Percentiles rank a stretch among this genome's conserved stretches.
Evolutionary conservation across 208 protist genomes (phyloP).

Genomic region (Crithidia bombi): DNA sequence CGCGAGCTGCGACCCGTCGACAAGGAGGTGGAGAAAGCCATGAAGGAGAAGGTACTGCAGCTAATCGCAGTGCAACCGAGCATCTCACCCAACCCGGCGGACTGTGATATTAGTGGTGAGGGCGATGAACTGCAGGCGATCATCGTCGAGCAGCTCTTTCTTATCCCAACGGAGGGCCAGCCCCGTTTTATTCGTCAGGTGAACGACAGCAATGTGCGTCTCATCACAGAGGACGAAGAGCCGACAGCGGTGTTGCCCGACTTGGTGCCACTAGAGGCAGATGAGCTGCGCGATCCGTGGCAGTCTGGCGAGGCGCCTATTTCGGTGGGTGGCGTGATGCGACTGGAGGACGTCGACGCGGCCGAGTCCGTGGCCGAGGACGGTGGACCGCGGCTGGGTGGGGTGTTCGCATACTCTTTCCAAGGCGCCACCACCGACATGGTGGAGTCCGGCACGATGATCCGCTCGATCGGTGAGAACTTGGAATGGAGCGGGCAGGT

Average conservation of each 20-base stretch:
- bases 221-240: constrained; percentile 62
- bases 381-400: neutral
- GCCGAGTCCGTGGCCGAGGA: neutral
- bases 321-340: constrained; percentile 22
- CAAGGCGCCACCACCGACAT: neutral
- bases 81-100: constrained; percentile 56
- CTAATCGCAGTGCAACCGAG: constrained; percentile 61
- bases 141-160: constrained; percentile 86
- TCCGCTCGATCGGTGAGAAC: constrained; percentile 12
- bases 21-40: constrained; percentile 72
- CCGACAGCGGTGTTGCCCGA: neutral
- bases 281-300: constrained; percentile 21
- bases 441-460: constrained; percentile 3
- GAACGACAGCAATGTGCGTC: constrained; percentile 80
- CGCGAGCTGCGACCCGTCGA: constrained; percentile 63
- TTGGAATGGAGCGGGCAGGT: constrained; percentile 18
- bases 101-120: constrained; percentile 81
- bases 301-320: constrained; percentile 21
- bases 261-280: constrained; percentile 19
- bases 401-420: constrained; percentile 13
- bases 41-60: constrained; percentile 59
- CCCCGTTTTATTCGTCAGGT: constrained; percentile 77
- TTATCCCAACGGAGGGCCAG: constrained; percentile 69
- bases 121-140: constrained; percentile 75
- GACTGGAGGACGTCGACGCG: constrained; percentile 27